phyloP scores from a whole-genome alignment of 1,139 yeast species.

The Suzukiozyma palmioleophila region DNA sequence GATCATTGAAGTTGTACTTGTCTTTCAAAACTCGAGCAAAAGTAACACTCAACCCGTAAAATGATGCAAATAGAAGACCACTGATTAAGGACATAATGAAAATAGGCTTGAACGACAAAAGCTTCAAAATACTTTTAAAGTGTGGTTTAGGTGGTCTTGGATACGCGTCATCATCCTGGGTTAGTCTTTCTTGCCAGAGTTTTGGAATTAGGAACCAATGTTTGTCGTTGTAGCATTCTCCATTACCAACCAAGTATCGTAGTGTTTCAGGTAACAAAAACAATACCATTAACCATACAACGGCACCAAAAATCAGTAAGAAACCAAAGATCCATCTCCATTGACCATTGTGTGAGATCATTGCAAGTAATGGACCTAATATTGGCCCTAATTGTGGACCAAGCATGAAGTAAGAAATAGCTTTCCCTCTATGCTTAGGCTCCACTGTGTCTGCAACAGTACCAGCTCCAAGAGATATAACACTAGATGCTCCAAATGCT shows the following conservation, averaged over 20 bases:
- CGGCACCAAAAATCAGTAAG: constrained; percentile 39
- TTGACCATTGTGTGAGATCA: constrained; percentile 27
- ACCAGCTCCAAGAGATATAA: constrained; percentile 54
- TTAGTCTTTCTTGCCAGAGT: constrained; percentile 23
- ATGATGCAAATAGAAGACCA: constrained; percentile 51
- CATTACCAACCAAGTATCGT: constrained; percentile 53
- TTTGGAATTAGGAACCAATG: constrained; percentile 25
- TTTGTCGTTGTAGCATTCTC: constrained; percentile 21
- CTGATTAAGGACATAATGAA: constrained; percentile 45
- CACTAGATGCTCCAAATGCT: constrained; percentile 54
- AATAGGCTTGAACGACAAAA: constrained; percentile 42
- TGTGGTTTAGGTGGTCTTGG: constrained; percentile 51
- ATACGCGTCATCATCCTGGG: constrained; percentile 20
- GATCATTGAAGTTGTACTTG: constrained; percentile 31
- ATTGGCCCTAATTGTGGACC: constrained; percentile 62
- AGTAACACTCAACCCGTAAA: constrained; percentile 52
- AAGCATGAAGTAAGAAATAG: constrained; percentile 51
- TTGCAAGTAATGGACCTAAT: constrained; percentile 48
- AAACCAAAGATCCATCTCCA: constrained; percentile 62
- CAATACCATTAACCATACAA: constrained; percentile 34
- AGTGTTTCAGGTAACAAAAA: constrained; percentile 52
- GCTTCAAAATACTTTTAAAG: constrained; percentile 28
- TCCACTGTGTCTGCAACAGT: constrained; percentile 49
- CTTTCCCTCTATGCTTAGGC: constrained; percentile 46
- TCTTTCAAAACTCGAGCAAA: constrained; percentile 38